Base-by-base conservation (phyloP, 177 flowering plant species). In the Tripterygium wilfordii region DNA sequence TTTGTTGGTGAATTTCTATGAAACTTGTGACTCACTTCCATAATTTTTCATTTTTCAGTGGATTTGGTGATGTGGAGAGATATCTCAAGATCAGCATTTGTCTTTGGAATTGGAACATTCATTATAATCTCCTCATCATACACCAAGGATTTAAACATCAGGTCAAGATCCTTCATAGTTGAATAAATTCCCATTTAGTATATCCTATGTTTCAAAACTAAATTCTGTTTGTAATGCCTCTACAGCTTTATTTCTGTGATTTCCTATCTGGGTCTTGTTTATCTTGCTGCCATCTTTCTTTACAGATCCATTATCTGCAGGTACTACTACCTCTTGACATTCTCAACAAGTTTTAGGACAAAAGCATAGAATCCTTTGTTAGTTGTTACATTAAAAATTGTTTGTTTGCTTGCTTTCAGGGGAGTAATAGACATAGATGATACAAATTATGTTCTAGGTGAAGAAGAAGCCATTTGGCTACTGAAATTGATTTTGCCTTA, bases 1-100 rank as follows among this genome's bases (percentile, higher is more conserved):
- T 7, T 25, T 49, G 28, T 39, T 44, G 23, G 20, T 40, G 44
- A 20, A 48, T 33, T 19, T 16, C 14, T 19, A 14, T 48, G 29
- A 42, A 18, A 12, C 45, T 18, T 46, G 38, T 36, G 24, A 1
- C 44, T 30, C 10, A 23, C 45, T 31, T 43, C 14, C 24, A 20
- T 10, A 2, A 35, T 25, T 53, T 45, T 7, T 8, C 16, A 12
- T 10, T 42, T 4, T 56, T 42, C 73, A 89, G 98, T 82, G 71
- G 91, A 92, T 66, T 52, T 92, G 43, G 74, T 92, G 3, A 84
- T 92, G 96, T 92, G 98, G 98, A 89, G 71, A 70, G 88, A 92
- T 50, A 72, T 77, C 38, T 72, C 96, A 9, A 89, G 63, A 72
- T 86, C 98, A 3, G 80, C 88, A 43, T 67, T 89, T 18, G 52